phyloP scores from a whole-genome alignment of 805 yeast species.

The Hanseniaspora meyeri region DNA sequence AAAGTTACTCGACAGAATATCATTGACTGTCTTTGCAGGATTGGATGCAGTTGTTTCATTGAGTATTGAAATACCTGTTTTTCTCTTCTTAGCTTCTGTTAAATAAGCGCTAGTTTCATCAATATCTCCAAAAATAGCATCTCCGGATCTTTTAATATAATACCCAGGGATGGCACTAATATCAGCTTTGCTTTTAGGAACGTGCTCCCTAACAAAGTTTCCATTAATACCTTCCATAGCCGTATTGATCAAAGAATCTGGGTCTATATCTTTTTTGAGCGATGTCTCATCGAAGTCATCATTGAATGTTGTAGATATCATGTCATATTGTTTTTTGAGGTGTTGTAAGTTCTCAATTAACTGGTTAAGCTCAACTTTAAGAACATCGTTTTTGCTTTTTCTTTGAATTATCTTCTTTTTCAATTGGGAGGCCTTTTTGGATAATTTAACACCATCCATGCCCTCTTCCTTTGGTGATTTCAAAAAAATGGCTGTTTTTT shows the following conservation, averaged over 20 bases:
- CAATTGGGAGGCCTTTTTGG: conserved; percentile 16
- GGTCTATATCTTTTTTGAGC: not conserved
- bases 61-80: not conserved
- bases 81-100: conserved; percentile 5
- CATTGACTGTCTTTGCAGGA: not conserved
- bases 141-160: conserved; percentile 1
- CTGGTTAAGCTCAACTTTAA: conserved; percentile 21
- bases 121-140: not conserved
- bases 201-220: not conserved
- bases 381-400: conserved; percentile 20
- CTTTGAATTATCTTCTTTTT: conserved; percentile 21
- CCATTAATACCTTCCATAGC: not conserved
- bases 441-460: conserved; percentile 2
- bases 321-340: conserved; percentile 18
- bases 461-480: conserved; percentile 8
- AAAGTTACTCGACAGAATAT: not conserved
- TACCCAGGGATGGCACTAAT: conserved; percentile 2
- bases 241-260: not conserved
- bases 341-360: conserved; percentile 21
- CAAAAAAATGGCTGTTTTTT: not conserved
- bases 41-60: not conserved
- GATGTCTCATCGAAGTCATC: not conserved
- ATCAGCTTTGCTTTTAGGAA: not conserved
- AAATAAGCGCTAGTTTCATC: not conserved
- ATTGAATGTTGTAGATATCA: conserved; percentile 5